phyloP scores from a whole-genome alignment of 306 rosid species.

The Vachellia pachyceras region DNA sequence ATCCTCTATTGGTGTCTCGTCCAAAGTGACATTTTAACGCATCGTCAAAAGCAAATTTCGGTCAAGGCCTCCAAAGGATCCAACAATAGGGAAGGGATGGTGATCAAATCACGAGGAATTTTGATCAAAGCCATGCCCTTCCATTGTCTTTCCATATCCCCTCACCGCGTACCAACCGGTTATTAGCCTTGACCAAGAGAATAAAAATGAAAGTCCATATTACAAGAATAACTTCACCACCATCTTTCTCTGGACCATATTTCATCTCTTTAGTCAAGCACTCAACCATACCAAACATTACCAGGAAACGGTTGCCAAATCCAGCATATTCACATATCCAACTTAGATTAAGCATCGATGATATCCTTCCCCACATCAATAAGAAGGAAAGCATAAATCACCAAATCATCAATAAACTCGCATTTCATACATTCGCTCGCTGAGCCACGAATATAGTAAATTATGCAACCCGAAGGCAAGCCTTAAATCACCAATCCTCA shows the following conservation, averaged over 20 bases:
- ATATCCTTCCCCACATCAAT: background rate
- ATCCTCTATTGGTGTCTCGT: no score
- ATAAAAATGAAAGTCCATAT: background rate
- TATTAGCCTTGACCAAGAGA: no score
- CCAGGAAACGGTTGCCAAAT: background rate
- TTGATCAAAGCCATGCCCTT: no score
- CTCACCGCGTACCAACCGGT: background rate
- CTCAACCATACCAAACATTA: background rate
- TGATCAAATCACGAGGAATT: no score
- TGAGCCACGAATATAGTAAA: background rate
- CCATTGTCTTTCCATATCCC: no score
- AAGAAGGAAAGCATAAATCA: slow-evolving; percentile 2
- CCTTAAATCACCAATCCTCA: background rate
- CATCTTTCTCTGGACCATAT: background rate
- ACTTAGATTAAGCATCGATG: background rate
- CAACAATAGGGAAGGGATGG: no score
- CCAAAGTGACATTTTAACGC: no score
- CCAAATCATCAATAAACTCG: background rate
- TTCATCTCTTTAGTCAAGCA: background rate
- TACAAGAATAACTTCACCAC: background rate
- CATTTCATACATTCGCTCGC: background rate
- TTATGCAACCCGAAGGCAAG: background rate
- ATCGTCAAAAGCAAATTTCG: no score
- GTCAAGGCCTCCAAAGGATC: no score
- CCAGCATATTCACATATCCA: background rate